Evolutionary conservation across 805 yeast genomes (phyloP).

Genomic region (Monosporozyma aerobia): DNA sequence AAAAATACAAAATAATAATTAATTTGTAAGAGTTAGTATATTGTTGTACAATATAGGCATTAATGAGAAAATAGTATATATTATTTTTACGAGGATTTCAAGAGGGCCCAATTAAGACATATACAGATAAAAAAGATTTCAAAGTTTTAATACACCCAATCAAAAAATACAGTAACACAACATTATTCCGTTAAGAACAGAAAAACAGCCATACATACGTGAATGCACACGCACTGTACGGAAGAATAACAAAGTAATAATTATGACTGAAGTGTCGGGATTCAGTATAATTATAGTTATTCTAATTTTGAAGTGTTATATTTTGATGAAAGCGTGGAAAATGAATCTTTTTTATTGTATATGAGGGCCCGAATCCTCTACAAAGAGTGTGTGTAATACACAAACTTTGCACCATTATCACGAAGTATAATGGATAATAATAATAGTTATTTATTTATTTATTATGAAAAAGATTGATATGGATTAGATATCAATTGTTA

Average conservation of each 20-base stretch:
- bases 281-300: slow-evolving; percentile 46
- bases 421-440: not conserved
- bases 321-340: not conserved
- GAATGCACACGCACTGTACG: not conserved
- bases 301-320: not conserved
- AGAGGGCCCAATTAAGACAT: not conserved
- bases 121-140: not conserved
- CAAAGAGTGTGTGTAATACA: slow-evolving; percentile 1
- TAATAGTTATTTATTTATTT: not conserved
- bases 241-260: not conserved
- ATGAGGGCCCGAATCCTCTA: slow-evolving; percentile 71
- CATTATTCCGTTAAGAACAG: not conserved
- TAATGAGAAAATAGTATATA: not conserved
- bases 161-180: no score
- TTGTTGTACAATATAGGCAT: not conserved
- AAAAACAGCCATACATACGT: not conserved
- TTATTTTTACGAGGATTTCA: not conserved
- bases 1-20: not conserved
- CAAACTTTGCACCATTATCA: not conserved
- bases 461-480: not conserved
- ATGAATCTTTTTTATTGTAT: not conserved
- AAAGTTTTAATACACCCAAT: no score
- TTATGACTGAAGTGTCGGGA: slow-evolving; percentile 70
- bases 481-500: not conserved
- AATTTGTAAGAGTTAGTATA: slow-evolving; percentile 4